phyloP scores from a whole-genome alignment of 2,329 filamentous ascomycete species.

The Colletotrichum sansevieriae region DNA sequence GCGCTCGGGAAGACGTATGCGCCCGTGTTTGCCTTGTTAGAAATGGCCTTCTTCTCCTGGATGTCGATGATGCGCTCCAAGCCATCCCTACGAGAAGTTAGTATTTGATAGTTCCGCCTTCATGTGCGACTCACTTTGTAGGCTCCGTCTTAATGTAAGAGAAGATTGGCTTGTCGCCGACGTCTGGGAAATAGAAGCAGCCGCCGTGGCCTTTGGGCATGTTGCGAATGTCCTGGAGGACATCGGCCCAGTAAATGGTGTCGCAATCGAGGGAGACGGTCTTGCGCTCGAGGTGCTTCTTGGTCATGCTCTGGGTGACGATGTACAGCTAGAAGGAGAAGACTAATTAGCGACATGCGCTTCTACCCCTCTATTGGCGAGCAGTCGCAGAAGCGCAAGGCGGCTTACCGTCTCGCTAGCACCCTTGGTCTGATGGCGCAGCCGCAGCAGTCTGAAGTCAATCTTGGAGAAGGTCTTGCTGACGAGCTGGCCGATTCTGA shows the following conservation, averaged over 20 bases:
- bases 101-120: not conserved
- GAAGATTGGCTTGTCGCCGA: conserved; percentile 48
- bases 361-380: conserved; percentile 8
- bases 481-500: conserved; percentile 47
- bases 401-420: conserved; percentile 48
- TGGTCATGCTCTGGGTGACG: conserved; percentile 48
- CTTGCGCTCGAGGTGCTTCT: conserved; percentile 45
- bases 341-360: conserved; percentile 14
- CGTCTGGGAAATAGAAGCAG: conserved; percentile 48
- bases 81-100: conserved; percentile 37
- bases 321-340: conserved; percentile 45
- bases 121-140: conserved; percentile 27
- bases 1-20: conserved; percentile 48
- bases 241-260: conserved; percentile 51
- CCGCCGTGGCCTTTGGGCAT: conserved; percentile 46
- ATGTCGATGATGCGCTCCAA: conserved; percentile 47
- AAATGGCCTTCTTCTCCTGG: conserved; percentile 49
- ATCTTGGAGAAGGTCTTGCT: conserved; percentile 45
- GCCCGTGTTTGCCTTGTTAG: conserved; percentile 48
- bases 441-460: conserved; percentile 45
- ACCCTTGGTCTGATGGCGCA: conserved; percentile 48
- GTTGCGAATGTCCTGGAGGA: conserved; percentile 46
- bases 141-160: conserved; percentile 49
- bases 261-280: conserved; percentile 51
- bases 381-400: not conserved